Base-by-base conservation (phyloP, 2,329 filamentous ascomycete genomes). In the Trichoderma sp. region DNA sequence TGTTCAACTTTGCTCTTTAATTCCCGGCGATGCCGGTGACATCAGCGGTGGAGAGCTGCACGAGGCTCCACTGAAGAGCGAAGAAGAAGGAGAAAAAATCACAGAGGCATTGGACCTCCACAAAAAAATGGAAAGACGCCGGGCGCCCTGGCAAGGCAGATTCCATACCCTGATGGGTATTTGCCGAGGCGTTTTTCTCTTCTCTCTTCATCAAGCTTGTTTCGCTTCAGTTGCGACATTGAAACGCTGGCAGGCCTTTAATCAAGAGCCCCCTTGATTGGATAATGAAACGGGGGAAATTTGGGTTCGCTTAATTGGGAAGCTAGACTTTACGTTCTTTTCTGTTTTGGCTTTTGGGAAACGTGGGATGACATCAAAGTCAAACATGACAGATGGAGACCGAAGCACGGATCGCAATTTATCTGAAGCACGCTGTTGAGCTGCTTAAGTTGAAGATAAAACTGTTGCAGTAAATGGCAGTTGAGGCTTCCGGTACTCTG, bases 61-160 rank as follows among this genome's bases (percentile, higher is more conserved):
- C 37, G 29, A 29, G 16, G 40, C 29, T 58, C 65, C 56, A 53
- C 43, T 68, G 57, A 53, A 68, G 47, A 57, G 29, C 40, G 40
- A 19, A n/a, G 40, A 43, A 43, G 19, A n/a, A 43, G 40, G 40
- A 43, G 40, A 29, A 55, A 53, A 43, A 55, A 29, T 40, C 53
- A 59, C 29, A 67, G 8, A 57, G 53, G 47, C 47, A 24, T n/a
- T 11, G 14, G 33, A 35, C 33, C 47, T 49, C 47, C 47, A 59
- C 29, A 57, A 67, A 57, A 63, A 55, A 68, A 49, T 49, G 49
- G 35, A 43, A 31, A 35, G 40, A 29, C 47, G 55, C 43, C 40
- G 52, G 52, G n/a, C 57, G 55, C 43, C 43, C 49, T 68, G 37
- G 56, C 65, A 68, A 68, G 65, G 58, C 65, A 68, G 58, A 68